Evolutionary conservation across 441 rosid species (phyloP).

Genomic region (Gossypium gossypioides): DNA sequence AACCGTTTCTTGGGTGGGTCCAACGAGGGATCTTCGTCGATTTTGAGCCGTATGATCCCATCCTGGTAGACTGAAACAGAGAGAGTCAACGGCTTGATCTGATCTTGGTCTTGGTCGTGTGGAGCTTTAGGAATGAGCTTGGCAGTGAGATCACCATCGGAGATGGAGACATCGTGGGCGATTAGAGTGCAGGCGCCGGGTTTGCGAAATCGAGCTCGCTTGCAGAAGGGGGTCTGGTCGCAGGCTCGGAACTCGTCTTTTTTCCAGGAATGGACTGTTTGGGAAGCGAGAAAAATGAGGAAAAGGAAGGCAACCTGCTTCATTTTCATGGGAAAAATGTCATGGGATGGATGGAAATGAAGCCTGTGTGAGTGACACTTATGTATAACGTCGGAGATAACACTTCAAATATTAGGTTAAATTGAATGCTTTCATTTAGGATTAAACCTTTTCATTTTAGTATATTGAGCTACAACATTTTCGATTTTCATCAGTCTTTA

Average conservation of each 20-base stretch:
- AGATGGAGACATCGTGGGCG: slow-evolving; percentile 45
- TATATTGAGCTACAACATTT: no score
- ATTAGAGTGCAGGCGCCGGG: slow-evolving; percentile 51
- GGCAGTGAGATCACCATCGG: slow-evolving; percentile 71
- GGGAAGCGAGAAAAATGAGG: slow-evolving; percentile 34
- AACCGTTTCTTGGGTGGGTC: slow-evolving; percentile 62
- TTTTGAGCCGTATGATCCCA: slow-evolving; percentile 62
- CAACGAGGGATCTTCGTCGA: slow-evolving; percentile 64
- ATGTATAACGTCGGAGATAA: neutral
- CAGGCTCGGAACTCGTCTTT: slow-evolving; percentile 93
- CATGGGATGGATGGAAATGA: neutral
- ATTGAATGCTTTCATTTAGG: no score
- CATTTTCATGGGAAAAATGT: slow-evolving; percentile 33
- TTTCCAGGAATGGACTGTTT: slow-evolving; percentile 64
- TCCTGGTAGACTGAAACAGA: slow-evolving; percentile 59
- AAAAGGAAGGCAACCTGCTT: slow-evolving; percentile 22
- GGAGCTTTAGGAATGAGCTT: slow-evolving; percentile 34
- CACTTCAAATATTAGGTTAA: no score
- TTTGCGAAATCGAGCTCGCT: slow-evolving; percentile 67
- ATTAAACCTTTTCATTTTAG: no score
- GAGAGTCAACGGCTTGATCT: slow-evolving; percentile 51
- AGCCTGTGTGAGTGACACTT: neutral
- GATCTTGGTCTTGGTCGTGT: slow-evolving; percentile 27
- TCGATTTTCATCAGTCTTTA: no score
- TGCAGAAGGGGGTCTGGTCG: slow-evolving; percentile 92